These are phyloP conservation scores for Polygonum aviculare DNA, from an alignment of 148 eudicot genomes.

Conservation along the genomic window DNA sequence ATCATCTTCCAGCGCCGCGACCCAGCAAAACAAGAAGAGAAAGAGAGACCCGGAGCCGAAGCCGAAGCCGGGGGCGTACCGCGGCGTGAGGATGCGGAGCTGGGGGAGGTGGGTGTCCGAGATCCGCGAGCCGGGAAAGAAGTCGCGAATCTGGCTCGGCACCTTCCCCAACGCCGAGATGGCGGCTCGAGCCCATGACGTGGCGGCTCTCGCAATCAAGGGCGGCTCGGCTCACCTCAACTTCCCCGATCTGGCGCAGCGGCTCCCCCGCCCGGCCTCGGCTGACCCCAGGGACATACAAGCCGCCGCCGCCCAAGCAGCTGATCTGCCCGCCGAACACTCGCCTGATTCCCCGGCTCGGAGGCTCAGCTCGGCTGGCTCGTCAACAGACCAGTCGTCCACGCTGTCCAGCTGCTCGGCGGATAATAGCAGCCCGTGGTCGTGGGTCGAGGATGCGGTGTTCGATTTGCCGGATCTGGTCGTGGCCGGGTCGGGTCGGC, in stretches of 20 bases:
- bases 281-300: conserved; percentile 39
- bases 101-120: conserved; percentile 62
- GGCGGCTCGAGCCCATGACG: conserved; percentile 61
- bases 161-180: conserved; percentile 38
- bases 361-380: not conserved
- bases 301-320: conserved; percentile 44
- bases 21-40: not conserved
- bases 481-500: not conserved
- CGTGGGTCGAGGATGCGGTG: not conserved
- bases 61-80: conserved; percentile 7
- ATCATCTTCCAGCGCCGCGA: too few relatives aligned
- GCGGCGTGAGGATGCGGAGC: conserved; percentile 39
- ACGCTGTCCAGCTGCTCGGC: not conserved
- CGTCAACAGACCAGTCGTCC: not conserved
- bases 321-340: not conserved
- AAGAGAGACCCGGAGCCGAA: not conserved
- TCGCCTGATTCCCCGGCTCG: not conserved
- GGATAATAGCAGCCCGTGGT: not conserved
- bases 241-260: conserved; percentile 29
- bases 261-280: conserved; percentile 31
- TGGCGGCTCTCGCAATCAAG: conserved; percentile 42
- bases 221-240: conserved; percentile 31
- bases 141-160: conserved; percentile 52
- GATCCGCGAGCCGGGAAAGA: conserved; percentile 41
- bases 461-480: conserved; percentile 7